Evolutionary conservation across 306 rosid genomes (phyloP), one percentile per base, ranked within the genome.

Genomic region (Erythrophleum fordii): DNA sequence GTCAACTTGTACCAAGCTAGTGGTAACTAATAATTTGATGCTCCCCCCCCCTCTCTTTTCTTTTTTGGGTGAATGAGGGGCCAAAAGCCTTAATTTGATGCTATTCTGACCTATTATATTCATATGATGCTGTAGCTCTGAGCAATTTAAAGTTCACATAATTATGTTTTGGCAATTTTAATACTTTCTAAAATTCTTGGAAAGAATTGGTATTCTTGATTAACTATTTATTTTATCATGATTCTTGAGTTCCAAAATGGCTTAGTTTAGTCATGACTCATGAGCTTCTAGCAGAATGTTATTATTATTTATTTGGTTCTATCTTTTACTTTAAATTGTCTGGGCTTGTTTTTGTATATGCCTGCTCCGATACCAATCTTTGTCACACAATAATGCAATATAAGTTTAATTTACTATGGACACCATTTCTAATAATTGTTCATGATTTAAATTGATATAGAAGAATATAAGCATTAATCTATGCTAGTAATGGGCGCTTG

Each of bases 31-130:
- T n/a, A 52, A 61, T 79, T 41, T 46, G 25, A 45, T 56, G 11
- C 46, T 6, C n/a, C n/a, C n/a, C n/a, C n/a, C n/a, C n/a, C n/a
- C n/a, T n/a, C 0, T 42, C 10, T 8, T 41, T 41, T 42, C 10
- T 42, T 9, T 42, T 42, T 9, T 42, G 59, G 7, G n/a, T 52
- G 59, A n/a, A 52, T 17, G 59, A n/a, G n/a, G 59, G 37, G 5
- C 2, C n/a, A n/a, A n/a, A n/a, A n/a, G n/a, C n/a, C n/a, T n/a
- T n/a, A n/a, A n/a, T n/a, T n/a, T n/a, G n/a, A n/a, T n/a, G 28
- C 6, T 23, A 9, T 58, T 58, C 35, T 35, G 68, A 66, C n/a
- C 28, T 76, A 44, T 45, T 77, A 28, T 81, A 73, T 81, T 85
- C 62, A 37, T 46, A 73, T 34, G 28, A 59, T 58, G 59, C 66